Percentiles rank a stretch among this genome's conserved stretches.
phyloP scores from a whole-genome alignment of 2,329 filamentous ascomycete genomes.

The Stemphylium vesicarium region DNA sequence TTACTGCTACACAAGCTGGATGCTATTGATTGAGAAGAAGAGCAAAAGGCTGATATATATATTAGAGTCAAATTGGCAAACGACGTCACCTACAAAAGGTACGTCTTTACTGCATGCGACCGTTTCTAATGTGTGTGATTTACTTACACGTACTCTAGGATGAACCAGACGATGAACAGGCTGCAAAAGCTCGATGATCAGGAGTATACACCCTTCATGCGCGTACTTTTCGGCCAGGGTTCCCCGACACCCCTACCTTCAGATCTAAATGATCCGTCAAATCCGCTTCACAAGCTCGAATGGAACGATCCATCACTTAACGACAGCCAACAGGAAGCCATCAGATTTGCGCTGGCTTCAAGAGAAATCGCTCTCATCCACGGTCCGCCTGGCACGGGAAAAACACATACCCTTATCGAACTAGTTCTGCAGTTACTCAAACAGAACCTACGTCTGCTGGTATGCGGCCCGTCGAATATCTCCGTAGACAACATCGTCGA shows the following conservation, averaged over 20 bases:
- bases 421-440: slow-evolving; percentile 89
- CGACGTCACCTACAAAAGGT: slow-evolving; percentile 70
- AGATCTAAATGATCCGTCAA: slow-evolving; percentile 51
- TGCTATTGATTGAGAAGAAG: slow-evolving; percentile 1
- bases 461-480: slow-evolving; percentile 97
- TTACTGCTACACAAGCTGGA: not conserved
- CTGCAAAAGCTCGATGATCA: slow-evolving; percentile 62
- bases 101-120: slow-evolving; percentile 30
- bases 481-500: slow-evolving; percentile 99
- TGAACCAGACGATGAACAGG: slow-evolving; percentile 68
- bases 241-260: slow-evolving; percentile 58
- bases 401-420: slow-evolving; percentile 95
- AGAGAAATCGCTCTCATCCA: slow-evolving; percentile 88
- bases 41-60: slow-evolving; percentile 41
- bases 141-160: slow-evolving; percentile 50
- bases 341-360: slow-evolving; percentile 82
- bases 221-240: slow-evolving; percentile 65
- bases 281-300: slow-evolving; percentile 54
- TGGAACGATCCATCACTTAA: slow-evolving; percentile 65
- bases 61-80: slow-evolving; percentile 69
- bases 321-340: slow-evolving; percentile 67
- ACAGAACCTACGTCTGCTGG: slow-evolving; percentile 75
- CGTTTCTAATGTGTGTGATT: not conserved
- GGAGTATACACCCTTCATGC: slow-evolving; percentile 64
- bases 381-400: slow-evolving; percentile 93